These are phyloP conservation scores for Cephalotrichum gorgonifer DNA, from an alignment of 2,329 filamentous ascomycete species.

Conservation along the genomic window DNA sequence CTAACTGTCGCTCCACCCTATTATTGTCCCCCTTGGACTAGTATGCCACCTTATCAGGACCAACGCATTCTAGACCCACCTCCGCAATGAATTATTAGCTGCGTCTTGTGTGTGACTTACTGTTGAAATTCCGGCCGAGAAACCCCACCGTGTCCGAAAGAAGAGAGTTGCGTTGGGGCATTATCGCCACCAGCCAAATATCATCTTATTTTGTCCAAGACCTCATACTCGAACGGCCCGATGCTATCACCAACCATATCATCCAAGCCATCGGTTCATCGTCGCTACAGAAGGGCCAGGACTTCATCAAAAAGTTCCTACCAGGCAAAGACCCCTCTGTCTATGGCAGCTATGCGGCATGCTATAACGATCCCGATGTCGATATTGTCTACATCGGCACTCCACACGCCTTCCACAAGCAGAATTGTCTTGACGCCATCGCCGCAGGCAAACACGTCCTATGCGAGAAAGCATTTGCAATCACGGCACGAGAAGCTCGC, in stretches of 20 bases:
- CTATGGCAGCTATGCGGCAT: conserved; percentile 15
- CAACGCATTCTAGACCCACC: no score
- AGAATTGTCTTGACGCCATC: conserved; percentile 21
- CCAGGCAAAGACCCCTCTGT: conserved; percentile 1
- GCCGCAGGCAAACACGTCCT: conserved; percentile 23
- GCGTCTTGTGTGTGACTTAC: no score
- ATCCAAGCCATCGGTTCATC: conserved; percentile 31
- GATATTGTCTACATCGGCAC: conserved; percentile 25
- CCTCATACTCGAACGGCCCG: conserved; percentile 22
- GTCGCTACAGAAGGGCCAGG: conserved; percentile 19
- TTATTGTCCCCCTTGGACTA: no score
- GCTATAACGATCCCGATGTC: conserved; percentile 19
- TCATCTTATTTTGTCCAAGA: conserved; percentile 25
- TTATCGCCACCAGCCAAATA: conserved; percentile 4
- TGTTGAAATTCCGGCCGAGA: no score
- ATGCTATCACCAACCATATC: conserved; percentile 24
- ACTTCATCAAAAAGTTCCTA: background rate
- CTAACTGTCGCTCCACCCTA: no score
- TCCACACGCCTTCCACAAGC: conserved; percentile 22
- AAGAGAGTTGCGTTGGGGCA: conserved; percentile 7
- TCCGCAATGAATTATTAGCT: no score
- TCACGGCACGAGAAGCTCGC: conserved; percentile 18
- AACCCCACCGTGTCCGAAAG: no score
- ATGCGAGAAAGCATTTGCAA: conserved; percentile 24
- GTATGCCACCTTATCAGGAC: no score